Base-by-base conservation (phyloP, 129 eudicot species). In the Deinandra increscens region DNA sequence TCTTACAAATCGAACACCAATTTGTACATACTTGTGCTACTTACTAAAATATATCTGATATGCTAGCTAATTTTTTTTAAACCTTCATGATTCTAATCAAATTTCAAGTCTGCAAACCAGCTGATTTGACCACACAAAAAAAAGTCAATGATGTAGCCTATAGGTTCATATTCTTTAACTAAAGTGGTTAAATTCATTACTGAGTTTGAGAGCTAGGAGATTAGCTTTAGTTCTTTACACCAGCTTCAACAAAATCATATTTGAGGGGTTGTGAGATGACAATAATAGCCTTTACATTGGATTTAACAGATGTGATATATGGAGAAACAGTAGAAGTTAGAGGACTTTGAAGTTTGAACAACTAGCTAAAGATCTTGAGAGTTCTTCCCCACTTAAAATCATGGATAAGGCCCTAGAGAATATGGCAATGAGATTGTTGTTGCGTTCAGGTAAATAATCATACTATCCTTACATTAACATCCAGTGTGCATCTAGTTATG, bases 381-480 rank as follows among this genome's bases (percentile, higher is more conserved):
- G 83, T 45, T 86, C 97, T 50, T 93, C 99, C 7, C 95, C 99
- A 4, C 93, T 89, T 42, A 87, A 87, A 82, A 89, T 93, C 55
- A 93, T 93, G 86, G 99, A 93, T 37, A 89, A 79, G 62, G 97
- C 99, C 19, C 92, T 93, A 34, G 91, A 79, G 58, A 89, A 81
- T 93, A 89, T 78, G 99, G 97, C 19, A 72, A 87, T 70, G 95
- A 93, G 56, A 85, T 93, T 31, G 99, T 97, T 0, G 89, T 93
- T 34, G 99, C 99, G 48, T 93, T 93, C 74, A 93, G 99, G 99
- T 93, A 86, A 5, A 17, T 18, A 9, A 50, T n/a, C n/a, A n/a
- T 50, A 44, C 43, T 33, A 33, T 33, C 37, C 6, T 38, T 38
- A 33, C 43, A 50, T 53, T 53, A 53, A 53, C 60, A 17, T 56